Base-by-base conservation (phyloP, 768 basidiomycete species). In the Mycena vulgaris region DNA sequence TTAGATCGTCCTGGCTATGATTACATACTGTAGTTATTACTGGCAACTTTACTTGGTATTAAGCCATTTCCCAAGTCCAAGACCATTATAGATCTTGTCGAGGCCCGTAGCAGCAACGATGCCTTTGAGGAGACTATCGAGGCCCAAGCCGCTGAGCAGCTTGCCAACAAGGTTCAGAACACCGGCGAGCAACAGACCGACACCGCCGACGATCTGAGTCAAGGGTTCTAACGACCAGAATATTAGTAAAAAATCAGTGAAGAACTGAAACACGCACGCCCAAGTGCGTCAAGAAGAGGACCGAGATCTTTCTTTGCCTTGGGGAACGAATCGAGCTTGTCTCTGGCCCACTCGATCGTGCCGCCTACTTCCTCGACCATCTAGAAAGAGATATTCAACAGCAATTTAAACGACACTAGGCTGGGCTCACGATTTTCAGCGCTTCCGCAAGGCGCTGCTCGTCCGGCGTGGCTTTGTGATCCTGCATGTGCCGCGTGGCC, bases 301-400 rank as follows among this genome's bases (percentile, higher is more conserved):
- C 81, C 81, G 14, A 83, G 80, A 63, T 83, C 81, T 47, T 67
- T 72, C 76, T 84, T 82, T 1, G 82, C 83, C 64, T 83, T 81
- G 0, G 83, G 83, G 75, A 81, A 81, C 21, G 74, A 74, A 28
- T 81, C 77, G 39, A 83, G 74, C 70, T 83, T 83, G 59, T 80
- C 77, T 57, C 75, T 76, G 2, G 83, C 82, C 81, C 82, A 83
- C 40, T 83, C 79, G 42, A 83, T 80, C 0, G 81, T 83, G 17
- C 82, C 82, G 28, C 42, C 42, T 19, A 45, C 42, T 11, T 45
- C 42, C 42, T 45, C 21, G 11, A 49, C 23, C 25, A 27, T 11
- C 28, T 30, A 28, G n/a, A n/a, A n/a, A n/a, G n/a, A n/a, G n/a
- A n/a, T n/a, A n/a, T n/a, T n/a, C n/a, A n/a, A n/a, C n/a, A n/a